These are phyloP conservation scores for Saposhnikovia divaricata DNA, from an alignment of 129 eudicot species.

Conservation along the genomic window DNA sequence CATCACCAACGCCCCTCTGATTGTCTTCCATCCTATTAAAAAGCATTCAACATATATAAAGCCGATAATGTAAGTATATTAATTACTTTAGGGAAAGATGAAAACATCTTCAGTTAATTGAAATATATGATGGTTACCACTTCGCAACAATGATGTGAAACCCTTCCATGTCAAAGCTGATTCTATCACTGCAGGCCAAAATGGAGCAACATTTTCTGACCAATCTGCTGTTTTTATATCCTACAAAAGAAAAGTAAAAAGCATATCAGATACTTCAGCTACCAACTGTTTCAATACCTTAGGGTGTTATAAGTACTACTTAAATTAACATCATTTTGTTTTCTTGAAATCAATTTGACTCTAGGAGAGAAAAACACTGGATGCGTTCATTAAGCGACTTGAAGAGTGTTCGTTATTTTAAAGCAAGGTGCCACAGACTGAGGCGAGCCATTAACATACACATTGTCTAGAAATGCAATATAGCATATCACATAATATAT, in stretches of 20 bases:
- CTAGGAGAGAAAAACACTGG: not conserved
- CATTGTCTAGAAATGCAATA: not conserved
- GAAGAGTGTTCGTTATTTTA: not conserved
- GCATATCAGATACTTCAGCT: not conserved
- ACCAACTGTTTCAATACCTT: not conserved
- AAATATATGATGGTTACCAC: slow-evolving; percentile 40
- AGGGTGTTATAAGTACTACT: not conserved
- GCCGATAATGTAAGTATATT: not conserved
- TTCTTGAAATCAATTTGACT: not conserved
- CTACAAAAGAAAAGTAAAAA: slow-evolving; percentile 18
- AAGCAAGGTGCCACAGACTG: not conserved
- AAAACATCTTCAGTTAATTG: not conserved
- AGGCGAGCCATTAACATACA: not conserved
- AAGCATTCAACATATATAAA: not conserved
- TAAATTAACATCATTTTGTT: not conserved
- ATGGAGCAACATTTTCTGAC: slow-evolving; percentile 89
- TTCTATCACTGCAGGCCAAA: slow-evolving; percentile 95
- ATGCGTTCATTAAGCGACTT: not conserved
- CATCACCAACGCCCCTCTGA: slow-evolving; percentile 77
- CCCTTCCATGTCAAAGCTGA: slow-evolving; percentile 92
- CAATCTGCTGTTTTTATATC: slow-evolving; percentile 82
- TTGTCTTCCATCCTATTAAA: slow-evolving; percentile 78
- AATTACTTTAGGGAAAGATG: not conserved
- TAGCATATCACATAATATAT: not conserved
- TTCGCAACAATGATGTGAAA: slow-evolving; percentile 62